Conservation (phyloP, 2,329 filamentous ascomycete species). For the Pseudogymnoascus sp. region DNA sequence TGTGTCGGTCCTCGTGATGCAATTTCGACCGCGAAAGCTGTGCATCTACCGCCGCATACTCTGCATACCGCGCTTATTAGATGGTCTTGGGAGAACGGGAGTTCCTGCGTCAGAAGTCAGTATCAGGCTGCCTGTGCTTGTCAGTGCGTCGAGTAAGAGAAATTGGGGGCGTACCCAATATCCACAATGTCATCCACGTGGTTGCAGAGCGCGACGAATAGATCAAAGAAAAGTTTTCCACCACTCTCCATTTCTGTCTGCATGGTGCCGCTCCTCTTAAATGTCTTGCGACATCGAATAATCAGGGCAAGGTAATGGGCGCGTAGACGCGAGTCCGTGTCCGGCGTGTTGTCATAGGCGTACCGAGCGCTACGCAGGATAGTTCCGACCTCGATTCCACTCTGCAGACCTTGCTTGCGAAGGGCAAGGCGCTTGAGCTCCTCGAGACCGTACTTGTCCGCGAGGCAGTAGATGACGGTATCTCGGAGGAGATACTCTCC, state of each 20-base stretch:
- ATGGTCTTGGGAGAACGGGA: constrained; percentile 45
- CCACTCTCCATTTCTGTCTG: constrained; percentile 97
- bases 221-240: constrained; percentile 91
- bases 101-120: constrained; percentile 32
- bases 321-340: constrained; percentile 84
- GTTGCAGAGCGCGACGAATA: constrained; percentile 97
- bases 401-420: constrained; percentile 89
- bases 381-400: constrained; percentile 82
- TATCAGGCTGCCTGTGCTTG: constrained; percentile 12
- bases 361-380: constrained; percentile 90
- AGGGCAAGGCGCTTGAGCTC: constrained; percentile 86
- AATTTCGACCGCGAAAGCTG: constrained; percentile 24
- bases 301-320: constrained; percentile 96
- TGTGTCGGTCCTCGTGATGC: constrained; percentile 23
- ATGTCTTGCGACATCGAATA: constrained; percentile 93
- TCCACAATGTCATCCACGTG: constrained; percentile 94
- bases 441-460: constrained; percentile 82
- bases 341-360: constrained; percentile 90
- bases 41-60: constrained; percentile 21
- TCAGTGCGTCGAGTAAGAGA: constrained; percentile 18
- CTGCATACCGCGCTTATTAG: constrained; percentile 30
- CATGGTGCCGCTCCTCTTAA: constrained; percentile 98
- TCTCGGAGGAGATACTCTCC: constrained; percentile 77
- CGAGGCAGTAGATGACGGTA: constrained; percentile 89
- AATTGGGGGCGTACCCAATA: constrained; percentile 41